Conservation (phyloP, 1,284 basidiomycete species). For the Moesziomyces aphidis region DNA sequence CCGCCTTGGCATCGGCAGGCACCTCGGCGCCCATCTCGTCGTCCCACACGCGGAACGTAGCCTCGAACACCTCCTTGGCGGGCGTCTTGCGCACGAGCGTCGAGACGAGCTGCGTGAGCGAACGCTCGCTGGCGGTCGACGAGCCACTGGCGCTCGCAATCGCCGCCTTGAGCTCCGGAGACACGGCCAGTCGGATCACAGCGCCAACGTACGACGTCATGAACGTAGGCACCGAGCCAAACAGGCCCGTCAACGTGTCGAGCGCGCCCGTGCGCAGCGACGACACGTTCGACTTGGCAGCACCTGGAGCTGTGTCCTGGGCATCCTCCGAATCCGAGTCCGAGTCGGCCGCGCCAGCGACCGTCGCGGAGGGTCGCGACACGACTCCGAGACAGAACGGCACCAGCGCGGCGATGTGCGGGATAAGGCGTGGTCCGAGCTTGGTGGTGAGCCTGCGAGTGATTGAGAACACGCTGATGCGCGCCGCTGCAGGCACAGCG, state of each 20-base stretch:
- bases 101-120: conserved; percentile 40
- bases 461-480: conserved; percentile 50
- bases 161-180: conserved; percentile 33
- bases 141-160: conserved; percentile 43
- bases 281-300: conserved; percentile 28
- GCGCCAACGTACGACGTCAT: conserved; percentile 53
- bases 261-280: conserved; percentile 52
- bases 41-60: conserved; percentile 53
- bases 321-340: conserved; percentile 15
- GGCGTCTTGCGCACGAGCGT: conserved; percentile 38
- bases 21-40: conserved; percentile 16
- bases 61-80: conserved; percentile 44
- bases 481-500: conserved; percentile 21
- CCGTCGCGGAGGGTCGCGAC: conserved; percentile 4
- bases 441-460: conserved; percentile 46
- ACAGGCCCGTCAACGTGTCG: conserved; percentile 52
- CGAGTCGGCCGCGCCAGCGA: not conserved
- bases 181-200: conserved; percentile 41
- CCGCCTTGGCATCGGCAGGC: conserved; percentile 8
- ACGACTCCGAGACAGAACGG: conserved; percentile 37
- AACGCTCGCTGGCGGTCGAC: conserved; percentile 36
- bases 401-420: conserved; percentile 58
- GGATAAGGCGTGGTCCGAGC: conserved; percentile 63
- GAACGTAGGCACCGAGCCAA: conserved; percentile 61
- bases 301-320: conserved; percentile 4